Base-by-base conservation (phyloP, 139 green algal genomes). In the Tetradesmus lagerheimii region DNA sequence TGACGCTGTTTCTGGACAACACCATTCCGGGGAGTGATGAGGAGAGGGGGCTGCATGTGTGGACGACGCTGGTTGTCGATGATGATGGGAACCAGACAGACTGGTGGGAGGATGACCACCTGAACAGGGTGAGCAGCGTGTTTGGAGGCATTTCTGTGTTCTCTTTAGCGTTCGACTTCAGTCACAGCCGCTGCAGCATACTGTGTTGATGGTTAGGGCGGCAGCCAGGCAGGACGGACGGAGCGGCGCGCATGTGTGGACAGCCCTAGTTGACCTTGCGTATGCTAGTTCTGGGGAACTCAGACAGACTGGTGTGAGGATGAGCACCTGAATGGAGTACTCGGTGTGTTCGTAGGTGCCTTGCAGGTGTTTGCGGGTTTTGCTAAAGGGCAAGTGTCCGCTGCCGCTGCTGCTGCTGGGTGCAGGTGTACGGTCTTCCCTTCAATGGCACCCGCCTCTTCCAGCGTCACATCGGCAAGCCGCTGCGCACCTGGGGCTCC, bases 1-100 rank as follows among this genome's bases (percentile, higher is more conserved):
- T 94, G 0, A 93, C 94, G 29, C 83, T 97, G 81, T 74, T 97
- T n/a, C 88, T 97, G 45, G 95, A 97, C 90, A 95, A 95, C 88
- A 94, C 92, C 12, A 91, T 96, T 25, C 89, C 92, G 0, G 90
- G 76, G 25, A 90, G 77, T 9, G 64, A 78, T 47, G 88, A 89
- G 75, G 91, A 94, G 90, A 47, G 92, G 23, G 92, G 92, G 15
- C 83, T 94, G 85, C 87, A 91, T 35, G 80, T 75, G 27, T 93
- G 90, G 91, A 78, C 41, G 8, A 43, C 18, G 0, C n/a, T 78
- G 50, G 37, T 78, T 27, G 35, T 50, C 25, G 78, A 47, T 45
- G 27, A 31, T 18, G 53, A 67, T 1, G 86, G 47, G 1, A 45
- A 45, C 2, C 62, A 11, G 27, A 23, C 29, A 2, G n/a, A 78